Percentiles rank a stretch among this genome's conserved stretches.
phyloP scores from a whole-genome alignment of 306 rosid genomes.

The Pyrus betulifolia region DNA sequence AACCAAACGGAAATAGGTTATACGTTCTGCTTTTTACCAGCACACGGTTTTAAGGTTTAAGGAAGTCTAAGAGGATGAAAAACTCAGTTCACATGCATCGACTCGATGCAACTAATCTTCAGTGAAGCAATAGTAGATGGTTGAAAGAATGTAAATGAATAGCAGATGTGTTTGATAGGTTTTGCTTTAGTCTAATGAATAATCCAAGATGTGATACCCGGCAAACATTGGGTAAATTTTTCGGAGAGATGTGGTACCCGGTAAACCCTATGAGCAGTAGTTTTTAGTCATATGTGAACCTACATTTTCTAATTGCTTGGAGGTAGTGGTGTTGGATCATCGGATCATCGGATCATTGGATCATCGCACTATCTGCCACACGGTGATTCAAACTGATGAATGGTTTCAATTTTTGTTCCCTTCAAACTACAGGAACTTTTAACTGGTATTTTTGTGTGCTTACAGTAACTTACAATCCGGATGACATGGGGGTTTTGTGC shows the following conservation, averaged over 20 bases:
- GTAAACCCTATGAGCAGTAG: not conserved
- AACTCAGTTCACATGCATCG: not conserved
- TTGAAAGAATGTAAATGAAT: not conserved
- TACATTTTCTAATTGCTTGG: not conserved
- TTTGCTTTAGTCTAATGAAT: not conserved
- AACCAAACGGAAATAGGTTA: not conserved
- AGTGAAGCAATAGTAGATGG: not conserved
- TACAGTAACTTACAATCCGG: not conserved
- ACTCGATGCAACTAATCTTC: not conserved
- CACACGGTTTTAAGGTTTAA: not conserved
- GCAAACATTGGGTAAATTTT: not conserved
- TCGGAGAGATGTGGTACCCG: not conserved
- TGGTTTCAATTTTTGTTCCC: not conserved
- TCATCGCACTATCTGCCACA: not conserved
- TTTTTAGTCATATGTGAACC: not conserved
- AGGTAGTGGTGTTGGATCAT: not conserved
- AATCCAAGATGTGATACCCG: too few species aligned
- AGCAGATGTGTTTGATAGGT: not conserved
- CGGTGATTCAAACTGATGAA: not conserved
- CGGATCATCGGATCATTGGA: too few species aligned
- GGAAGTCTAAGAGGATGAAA: not conserved
- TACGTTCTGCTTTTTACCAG: not conserved
- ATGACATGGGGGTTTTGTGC: not conserved
- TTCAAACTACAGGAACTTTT: not conserved
- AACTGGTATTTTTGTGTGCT: not conserved